These are phyloP conservation scores for Paecilomyces sp. DNA, from an alignment of 2,329 filamentous ascomycete species.

Conservation along the genomic window DNA sequence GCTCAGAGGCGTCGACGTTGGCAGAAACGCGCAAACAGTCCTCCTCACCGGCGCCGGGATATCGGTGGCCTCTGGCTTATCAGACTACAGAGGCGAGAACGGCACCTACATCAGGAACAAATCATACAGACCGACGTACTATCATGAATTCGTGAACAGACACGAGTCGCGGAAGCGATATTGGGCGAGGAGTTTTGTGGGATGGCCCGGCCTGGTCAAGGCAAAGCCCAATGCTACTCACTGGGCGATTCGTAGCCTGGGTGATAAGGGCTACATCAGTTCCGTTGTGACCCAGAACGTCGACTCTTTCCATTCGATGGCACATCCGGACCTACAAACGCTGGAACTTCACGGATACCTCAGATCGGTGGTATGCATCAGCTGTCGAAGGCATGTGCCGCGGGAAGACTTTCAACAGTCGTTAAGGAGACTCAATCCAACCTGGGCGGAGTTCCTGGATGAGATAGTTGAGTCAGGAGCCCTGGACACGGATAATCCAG, in stretches of 20 bases:
- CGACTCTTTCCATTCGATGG: constrained; percentile 78
- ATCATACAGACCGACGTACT: constrained; percentile 85
- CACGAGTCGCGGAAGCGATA: constrained; percentile 88
- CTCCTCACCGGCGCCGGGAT: constrained; percentile 80
- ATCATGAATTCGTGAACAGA: constrained; percentile 73
- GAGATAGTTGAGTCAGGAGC: constrained; percentile 68
- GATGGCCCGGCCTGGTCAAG: constrained; percentile 75
- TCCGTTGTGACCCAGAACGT: constrained; percentile 92
- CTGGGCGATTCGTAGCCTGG: constrained; percentile 66
- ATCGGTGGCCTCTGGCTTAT: constrained; percentile 84
- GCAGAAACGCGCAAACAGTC: constrained; percentile 51
- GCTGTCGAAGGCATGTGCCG: constrained; percentile 65
- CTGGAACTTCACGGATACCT: constrained; percentile 90
- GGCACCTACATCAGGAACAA: constrained; percentile 93
- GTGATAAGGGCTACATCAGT: constrained; percentile 62
- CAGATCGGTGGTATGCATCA: constrained; percentile 70
- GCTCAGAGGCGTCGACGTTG: constrained; percentile 36
- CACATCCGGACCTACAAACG: constrained; percentile 68
- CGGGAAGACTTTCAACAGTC: constrained; percentile 69
- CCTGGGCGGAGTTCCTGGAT: constrained; percentile 70
- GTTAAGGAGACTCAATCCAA: constrained; percentile 72
- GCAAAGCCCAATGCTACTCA: constrained; percentile 77
- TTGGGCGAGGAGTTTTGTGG: constrained; percentile 91
- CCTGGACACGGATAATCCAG: constrained; percentile 68
- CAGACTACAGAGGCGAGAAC: constrained; percentile 83